Conservation (phyloP, 139 green algal species). For the Zygnema circumcarinatum region DNA sequence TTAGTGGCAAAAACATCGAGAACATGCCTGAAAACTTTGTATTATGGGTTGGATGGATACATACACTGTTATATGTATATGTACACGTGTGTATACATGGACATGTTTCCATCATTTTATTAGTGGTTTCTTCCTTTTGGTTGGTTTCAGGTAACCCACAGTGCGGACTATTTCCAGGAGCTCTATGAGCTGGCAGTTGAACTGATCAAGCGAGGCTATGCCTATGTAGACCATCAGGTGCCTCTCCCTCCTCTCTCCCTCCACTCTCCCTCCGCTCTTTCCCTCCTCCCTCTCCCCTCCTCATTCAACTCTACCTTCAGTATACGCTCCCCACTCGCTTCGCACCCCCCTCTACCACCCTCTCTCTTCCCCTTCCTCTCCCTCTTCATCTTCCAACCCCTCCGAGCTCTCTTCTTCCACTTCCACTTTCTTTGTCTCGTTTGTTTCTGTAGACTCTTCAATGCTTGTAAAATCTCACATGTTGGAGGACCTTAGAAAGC, state of each 20-base stretch:
- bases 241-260: background rate
- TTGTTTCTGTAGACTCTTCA: too few relatives aligned
- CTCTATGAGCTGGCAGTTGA: constrained; percentile 91
- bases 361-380: constrained; percentile 41
- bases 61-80: too few relatives aligned
- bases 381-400: background rate
- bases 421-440: too few relatives aligned
- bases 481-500: too few relatives aligned
- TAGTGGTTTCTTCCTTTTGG: constrained; percentile 3
- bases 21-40: constrained; percentile 89
- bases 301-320: background rate
- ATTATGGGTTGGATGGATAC: constrained; percentile 69
- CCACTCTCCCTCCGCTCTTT: background rate
- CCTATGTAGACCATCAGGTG: constrained; percentile 94
- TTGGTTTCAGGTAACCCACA: constrained; percentile 87
- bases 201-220: constrained; percentile 89
- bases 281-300: background rate
- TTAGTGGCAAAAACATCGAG: too few relatives aligned
- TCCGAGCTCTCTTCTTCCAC: too few relatives aligned
- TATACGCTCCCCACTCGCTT: background rate
- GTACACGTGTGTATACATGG: background rate
- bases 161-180: constrained; percentile 92
- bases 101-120: background rate
- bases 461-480: too few relatives aligned
- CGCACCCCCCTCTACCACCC: background rate